Evolutionary conservation across 805 yeast genomes (phyloP).

Genomic region (Metschnikowia chrysomelidarum): DNA sequence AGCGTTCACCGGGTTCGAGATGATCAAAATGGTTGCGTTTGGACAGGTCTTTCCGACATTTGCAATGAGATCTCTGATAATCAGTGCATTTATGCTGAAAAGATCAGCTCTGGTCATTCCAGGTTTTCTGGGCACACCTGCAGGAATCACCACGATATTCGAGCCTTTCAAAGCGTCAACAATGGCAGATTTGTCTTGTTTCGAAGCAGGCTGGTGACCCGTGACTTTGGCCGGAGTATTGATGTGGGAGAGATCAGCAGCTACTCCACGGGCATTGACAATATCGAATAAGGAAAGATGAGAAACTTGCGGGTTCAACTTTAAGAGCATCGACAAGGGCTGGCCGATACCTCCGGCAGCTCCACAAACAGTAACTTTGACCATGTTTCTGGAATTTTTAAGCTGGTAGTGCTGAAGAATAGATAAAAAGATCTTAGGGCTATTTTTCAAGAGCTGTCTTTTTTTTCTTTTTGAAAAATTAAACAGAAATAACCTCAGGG

Average conservation of each 20-base stretch:
- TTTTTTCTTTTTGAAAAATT: no score
- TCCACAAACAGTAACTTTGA: slow-evolving; percentile 48
- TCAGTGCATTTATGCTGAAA: slow-evolving; percentile 46
- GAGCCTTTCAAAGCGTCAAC: slow-evolving; percentile 36
- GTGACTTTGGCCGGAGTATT: slow-evolving; percentile 39
- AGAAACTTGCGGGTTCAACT: slow-evolving; percentile 37
- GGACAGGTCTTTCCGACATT: slow-evolving; percentile 40
- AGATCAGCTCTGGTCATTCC: slow-evolving; percentile 50
- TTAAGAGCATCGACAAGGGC: slow-evolving; percentile 43
- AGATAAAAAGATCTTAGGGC: not conserved
- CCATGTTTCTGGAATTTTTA: slow-evolving; percentile 29
- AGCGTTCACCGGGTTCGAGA: slow-evolving; percentile 47
- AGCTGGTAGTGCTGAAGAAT: slow-evolving; percentile 1
- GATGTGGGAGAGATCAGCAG: slow-evolving; percentile 46
- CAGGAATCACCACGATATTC: slow-evolving; percentile 44
- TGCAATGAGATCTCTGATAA: slow-evolving; percentile 42
- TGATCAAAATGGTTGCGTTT: slow-evolving; percentile 43
- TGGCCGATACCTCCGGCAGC: slow-evolving; percentile 52
- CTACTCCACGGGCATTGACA: slow-evolving; percentile 46
- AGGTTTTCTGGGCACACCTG: slow-evolving; percentile 49
- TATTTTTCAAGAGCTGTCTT: not conserved
- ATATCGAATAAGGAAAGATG: slow-evolving; percentile 43
- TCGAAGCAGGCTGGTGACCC: slow-evolving; percentile 40
- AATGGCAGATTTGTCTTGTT: slow-evolving; percentile 38
- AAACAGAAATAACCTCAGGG: no score